Percentiles rank a stretch among this genome's conserved stretches.
These are phyloP conservation scores for Gossypium gossypioides DNA, from an alignment of 441 rosid genomes.

Conservation along the genomic window DNA sequence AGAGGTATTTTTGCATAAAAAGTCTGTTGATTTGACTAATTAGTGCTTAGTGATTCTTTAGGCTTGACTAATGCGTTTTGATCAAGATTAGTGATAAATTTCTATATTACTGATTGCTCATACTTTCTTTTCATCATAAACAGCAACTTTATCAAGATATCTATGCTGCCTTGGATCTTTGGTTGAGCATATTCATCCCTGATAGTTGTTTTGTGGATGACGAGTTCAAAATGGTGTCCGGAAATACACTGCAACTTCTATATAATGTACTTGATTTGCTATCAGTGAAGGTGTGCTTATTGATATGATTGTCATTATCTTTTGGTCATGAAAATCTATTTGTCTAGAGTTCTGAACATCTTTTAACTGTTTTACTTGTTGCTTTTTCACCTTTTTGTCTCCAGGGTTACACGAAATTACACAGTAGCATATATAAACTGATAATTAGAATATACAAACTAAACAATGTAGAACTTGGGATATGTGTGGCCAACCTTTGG, in stretches of 20 bases:
- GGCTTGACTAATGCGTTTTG: constrained; percentile 1
- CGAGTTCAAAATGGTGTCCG: constrained; percentile 28
- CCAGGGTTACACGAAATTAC: constrained; percentile 58
- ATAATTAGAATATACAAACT: constrained; percentile 41
- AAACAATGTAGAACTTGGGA: constrained; percentile 44
- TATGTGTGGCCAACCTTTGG: constrained; percentile 60
- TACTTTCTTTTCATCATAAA: constrained; percentile 14
- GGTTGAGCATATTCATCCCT: constrained; percentile 36
- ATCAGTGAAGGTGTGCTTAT: constrained; percentile 53
- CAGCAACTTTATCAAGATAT: constrained; percentile 62
- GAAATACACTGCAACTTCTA: constrained; percentile 40
- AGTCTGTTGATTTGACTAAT: constrained; percentile 18
- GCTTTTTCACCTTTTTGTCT: constrained; percentile 8
- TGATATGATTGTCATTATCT: constrained; percentile 10
- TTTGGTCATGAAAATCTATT: neutral
- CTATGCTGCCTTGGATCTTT: constrained; percentile 44
- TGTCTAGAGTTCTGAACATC: constrained; percentile 6
- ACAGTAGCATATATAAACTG: constrained; percentile 43
- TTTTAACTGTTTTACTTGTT: neutral
- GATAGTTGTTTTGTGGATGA: constrained; percentile 27
- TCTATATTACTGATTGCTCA: constrained; percentile 15
- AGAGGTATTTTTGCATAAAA: constrained; percentile 44
- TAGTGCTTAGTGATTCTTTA: neutral
- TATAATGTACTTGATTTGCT: constrained; percentile 58
- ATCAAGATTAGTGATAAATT: constrained; percentile 4